Evolutionary conservation across 2,329 filamentous ascomycete species (phyloP), one percentile per base, ranked within the genome.

Genomic region (Alternaria novae-zelandiae): DNA sequence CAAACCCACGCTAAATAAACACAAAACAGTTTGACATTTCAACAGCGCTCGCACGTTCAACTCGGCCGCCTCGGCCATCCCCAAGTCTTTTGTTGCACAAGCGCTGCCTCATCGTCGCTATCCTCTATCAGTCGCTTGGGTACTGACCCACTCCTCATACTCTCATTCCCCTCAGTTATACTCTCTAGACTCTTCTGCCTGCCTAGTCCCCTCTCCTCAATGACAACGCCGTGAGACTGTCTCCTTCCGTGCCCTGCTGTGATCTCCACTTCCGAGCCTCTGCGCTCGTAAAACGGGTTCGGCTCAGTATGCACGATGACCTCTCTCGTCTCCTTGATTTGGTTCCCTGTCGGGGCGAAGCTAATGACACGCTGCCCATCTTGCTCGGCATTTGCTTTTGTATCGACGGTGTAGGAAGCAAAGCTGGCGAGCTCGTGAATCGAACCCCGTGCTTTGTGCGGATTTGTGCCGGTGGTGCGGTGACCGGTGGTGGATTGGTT

Each of bases 251-350:
- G 67, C 3, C 41, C 60, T 6, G 61, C 59, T 17, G 61, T 60
- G 6, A 65, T 65, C 28, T 70, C 64, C 1, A 61, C 59, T 49
- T 72, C 66, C 2, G 61, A 65, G 3, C 62, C 55, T 12, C 28
- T 54, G 15, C 50, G 13, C 28, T 66, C 63, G 49, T 61, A 72
- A 25, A 64, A 66, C 3, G 68, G 70, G 23, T 74, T 75, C 2
- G 70, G 73, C 25, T 76, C 73, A 17, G 59, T 72, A 15, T 61
- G 66, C 20, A 77, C 58, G 9, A 66, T 64, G 45, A 76, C 66
- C 63, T 76, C 73, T n/a, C 69, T 66, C 3, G 74, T 77, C 47
- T 71, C 70, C 57, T 76, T 77, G 63, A 77, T 77, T 36, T 76
- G 73, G 32, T 71, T 76, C 23, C 67, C 74, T 5, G 54, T 69